phyloP scores from a whole-genome alignment of 2,329 filamentous ascomycete genomes.

The Ophiostoma sp. region DNA sequence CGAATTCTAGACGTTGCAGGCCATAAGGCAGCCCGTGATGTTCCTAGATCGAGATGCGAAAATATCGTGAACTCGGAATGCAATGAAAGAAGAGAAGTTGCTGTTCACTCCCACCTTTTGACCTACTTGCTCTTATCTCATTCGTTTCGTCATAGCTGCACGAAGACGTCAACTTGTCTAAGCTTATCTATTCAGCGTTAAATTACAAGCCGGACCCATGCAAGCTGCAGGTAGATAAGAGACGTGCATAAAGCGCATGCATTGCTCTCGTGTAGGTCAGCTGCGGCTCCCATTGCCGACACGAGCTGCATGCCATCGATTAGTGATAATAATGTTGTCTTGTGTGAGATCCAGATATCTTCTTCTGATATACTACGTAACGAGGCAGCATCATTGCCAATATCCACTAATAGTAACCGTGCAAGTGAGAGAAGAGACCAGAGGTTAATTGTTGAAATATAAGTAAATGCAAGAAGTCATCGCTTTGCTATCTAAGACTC shows the following conservation, averaged over 20 bases:
- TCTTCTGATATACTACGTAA: no score
- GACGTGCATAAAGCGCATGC: not conserved
- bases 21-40: not conserved
- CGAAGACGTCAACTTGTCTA: not conserved
- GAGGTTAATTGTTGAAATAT: not conserved
- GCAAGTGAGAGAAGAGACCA: not conserved
- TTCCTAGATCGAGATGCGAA: not conserved
- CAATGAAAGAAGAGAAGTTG: not conserved
- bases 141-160: conserved; percentile 8
- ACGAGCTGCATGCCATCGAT: not conserved
- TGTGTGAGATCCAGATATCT: not conserved
- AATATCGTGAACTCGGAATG: not conserved
- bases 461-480: not conserved
- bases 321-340: not conserved
- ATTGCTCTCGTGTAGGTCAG: not conserved
- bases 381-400: no score
- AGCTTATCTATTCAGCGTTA: not conserved
- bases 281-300: not conserved
- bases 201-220: not conserved
- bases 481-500: conserved; percentile 2
- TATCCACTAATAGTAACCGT: no score
- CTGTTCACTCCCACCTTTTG: not conserved
- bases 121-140: conserved; percentile 3
- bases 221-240: conserved; percentile 4
- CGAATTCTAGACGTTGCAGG: not conserved